Conservation (phyloP, 1,284 basidiomycete species). For the Athelia psychrophila region DNA sequence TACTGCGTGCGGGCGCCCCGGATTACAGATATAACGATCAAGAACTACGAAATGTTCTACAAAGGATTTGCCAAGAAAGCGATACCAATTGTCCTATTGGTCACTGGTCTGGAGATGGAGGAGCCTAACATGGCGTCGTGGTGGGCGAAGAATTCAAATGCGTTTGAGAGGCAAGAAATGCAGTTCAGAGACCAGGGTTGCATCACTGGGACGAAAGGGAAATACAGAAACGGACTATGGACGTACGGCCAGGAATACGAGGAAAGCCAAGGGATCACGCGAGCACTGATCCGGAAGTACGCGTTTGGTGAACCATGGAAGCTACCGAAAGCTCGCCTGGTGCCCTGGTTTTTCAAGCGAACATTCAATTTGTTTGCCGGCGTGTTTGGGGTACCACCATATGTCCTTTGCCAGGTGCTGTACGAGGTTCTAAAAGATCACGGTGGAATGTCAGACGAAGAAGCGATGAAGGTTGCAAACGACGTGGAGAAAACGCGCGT, state of each 20-base stretch:
- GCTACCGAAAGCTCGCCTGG: too few relatives aligned
- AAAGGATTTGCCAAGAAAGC: neutral
- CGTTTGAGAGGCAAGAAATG: slow-evolving; percentile 7
- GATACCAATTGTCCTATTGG: neutral
- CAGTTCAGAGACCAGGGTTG: slow-evolving; percentile 11
- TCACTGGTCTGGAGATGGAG: neutral
- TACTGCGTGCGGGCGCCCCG: neutral
- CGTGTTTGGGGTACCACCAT: too few relatives aligned
- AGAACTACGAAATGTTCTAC: neutral
- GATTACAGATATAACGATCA: neutral
- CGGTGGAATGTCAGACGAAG: too few relatives aligned
- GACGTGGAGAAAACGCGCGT: too few relatives aligned
- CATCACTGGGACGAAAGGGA: slow-evolving; percentile 13
- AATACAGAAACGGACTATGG: neutral
- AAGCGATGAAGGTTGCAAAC: too few relatives aligned
- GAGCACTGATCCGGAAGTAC: neutral
- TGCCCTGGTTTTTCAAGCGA: too few relatives aligned
- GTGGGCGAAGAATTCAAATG: neutral
- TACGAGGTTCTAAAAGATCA: too few relatives aligned
- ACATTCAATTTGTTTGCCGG: too few relatives aligned
- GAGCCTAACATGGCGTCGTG: neutral
- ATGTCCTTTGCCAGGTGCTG: too few relatives aligned
- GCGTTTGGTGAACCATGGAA: too few relatives aligned
- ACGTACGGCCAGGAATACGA: neutral
- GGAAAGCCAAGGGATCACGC: neutral